Base-by-base conservation (phyloP, 225 moss, liverwort and hornwort species). In the Rhytidiadelphus loreus region DNA sequence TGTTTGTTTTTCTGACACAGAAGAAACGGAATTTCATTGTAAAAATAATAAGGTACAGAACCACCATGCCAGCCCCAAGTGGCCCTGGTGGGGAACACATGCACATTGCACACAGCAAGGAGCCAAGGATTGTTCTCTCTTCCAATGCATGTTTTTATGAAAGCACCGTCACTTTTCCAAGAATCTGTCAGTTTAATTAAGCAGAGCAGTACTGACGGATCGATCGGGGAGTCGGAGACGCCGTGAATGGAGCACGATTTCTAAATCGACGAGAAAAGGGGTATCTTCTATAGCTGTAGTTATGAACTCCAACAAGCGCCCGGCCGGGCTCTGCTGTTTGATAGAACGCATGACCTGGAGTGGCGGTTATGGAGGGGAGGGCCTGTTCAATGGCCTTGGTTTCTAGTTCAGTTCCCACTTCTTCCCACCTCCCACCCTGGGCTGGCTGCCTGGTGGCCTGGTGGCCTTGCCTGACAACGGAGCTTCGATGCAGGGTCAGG, bases 301-400 rank as follows among this genome's bases (percentile, higher is more conserved):
- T 62, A 29, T 58, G 32, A 57, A 72, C 41, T 80, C 73, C 37
- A 56, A 6, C 70, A 22, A 46, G 70, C 69, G n/a, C 12, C 32
- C 52, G 62, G 43, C 32, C 52, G 62, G 43, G 56, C 53, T 56
- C 77, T 88, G 66, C 57, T 50, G 63, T 83, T 61, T 91, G 82
- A 88, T 87, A 85, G 86, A 83, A 52, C 88, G 63, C 77, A 92
- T 90, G 89, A 77, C 88, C 64, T 66, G n/a, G 43, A 75, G 76
- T 86, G 90, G 90, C 90, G 90, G 92, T 86, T 92, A 88, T 86
- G 86, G 92, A 84, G 46, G 75, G 37, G 32, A 62, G 86, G 83
- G 84, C 92, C 80, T 23, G 68, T 90, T 92, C 87, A 92, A 90
- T 87, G 68, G 71, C n/a, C 41, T 82, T 24, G 62, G 62, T 37